phyloP scores from a whole-genome alignment of 164 flowering plant species.

The Brasenia schreberi region DNA sequence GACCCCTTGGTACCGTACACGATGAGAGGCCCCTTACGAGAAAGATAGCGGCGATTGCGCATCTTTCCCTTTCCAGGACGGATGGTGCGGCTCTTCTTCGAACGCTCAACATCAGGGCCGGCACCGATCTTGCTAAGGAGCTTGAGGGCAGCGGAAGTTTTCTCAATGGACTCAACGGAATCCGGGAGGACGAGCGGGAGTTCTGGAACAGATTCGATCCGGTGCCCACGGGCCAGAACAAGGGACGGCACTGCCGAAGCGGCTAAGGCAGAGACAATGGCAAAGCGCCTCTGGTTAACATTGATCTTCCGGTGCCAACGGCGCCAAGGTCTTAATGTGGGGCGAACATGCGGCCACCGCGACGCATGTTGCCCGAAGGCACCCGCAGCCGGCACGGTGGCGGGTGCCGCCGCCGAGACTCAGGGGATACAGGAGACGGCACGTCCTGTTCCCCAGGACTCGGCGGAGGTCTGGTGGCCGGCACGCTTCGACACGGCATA shows the following conservation, averaged over 20 bases:
- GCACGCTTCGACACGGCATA: constrained; percentile 56
- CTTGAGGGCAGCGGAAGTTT: constrained; percentile 56
- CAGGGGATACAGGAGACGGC: constrained; percentile 92
- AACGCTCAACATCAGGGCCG: constrained; percentile 63
- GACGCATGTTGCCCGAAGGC: constrained; percentile 93
- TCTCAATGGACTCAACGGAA: constrained; percentile 58
- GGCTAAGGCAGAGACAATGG: constrained; percentile 71
- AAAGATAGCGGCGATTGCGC: constrained; percentile 62
- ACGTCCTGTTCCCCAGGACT: constrained; percentile 82
- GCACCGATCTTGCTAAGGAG: constrained; percentile 64
- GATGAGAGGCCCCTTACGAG: constrained; percentile 61
- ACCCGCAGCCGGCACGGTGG: constrained; percentile 94
- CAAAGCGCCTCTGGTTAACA: constrained; percentile 59
- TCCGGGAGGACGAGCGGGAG: constrained; percentile 57
- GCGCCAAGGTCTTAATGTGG: no score
- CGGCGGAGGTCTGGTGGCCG: constrained; percentile 15
- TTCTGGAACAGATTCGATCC: constrained; percentile 52
- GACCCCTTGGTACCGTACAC: constrained; percentile 71
- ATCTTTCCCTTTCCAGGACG: constrained; percentile 69
- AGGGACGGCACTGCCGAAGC: constrained; percentile 65
- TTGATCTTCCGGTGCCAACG: constrained; percentile 71
- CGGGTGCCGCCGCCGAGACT: constrained; percentile 92
- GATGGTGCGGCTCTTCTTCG: constrained; percentile 58
- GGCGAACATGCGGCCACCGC: constrained; percentile 91
- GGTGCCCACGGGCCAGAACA: constrained; percentile 69